These are phyloP conservation scores for Mortierella sp. DNA, from an alignment of 371 early-diverging fungal genomes.

Conservation along the genomic window DNA sequence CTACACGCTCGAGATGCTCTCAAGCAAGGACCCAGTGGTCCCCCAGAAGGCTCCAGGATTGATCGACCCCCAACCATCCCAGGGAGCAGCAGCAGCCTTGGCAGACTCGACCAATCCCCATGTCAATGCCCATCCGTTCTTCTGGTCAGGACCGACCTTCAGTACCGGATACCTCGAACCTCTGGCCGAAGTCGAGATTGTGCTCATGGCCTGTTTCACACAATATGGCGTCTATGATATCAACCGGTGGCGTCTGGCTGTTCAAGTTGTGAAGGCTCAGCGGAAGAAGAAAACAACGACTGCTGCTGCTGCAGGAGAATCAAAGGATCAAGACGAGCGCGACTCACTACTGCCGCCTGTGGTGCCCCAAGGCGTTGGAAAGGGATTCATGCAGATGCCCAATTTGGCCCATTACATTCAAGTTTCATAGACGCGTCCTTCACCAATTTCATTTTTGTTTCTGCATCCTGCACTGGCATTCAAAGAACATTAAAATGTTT, in stretches of 20 bases:
- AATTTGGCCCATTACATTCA: conserved; percentile 55
- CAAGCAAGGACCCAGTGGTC: conserved; percentile 60
- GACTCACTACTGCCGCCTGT: conserved; percentile 11
- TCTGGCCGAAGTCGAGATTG: conserved; percentile 62
- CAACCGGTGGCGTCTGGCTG: conserved; percentile 77
- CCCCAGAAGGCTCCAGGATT: conserved; percentile 25
- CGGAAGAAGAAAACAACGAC: conserved; percentile 19
- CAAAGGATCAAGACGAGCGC: conserved; percentile 12
- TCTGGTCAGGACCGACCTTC: conserved; percentile 75
- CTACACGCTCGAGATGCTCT: conserved; percentile 68
- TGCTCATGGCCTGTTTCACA: conserved; percentile 68
- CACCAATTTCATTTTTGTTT: no score
- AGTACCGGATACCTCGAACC: conserved; percentile 68
- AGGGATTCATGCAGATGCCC: conserved; percentile 57
- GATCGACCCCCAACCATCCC: conserved; percentile 19
- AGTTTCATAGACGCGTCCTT: conserved; percentile 30
- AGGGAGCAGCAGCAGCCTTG: neutral
- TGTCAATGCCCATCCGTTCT: conserved; percentile 62
- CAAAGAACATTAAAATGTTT: neutral
- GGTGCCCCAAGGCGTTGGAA: conserved; percentile 37
- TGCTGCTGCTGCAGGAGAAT: neutral
- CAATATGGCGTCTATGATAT: conserved; percentile 78
- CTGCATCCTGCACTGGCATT: neutral
- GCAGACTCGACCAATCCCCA: conserved; percentile 53
- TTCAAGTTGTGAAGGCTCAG: conserved; percentile 56